Percentiles rank a stretch among this genome's conserved stretches.
phyloP scores from a whole-genome alignment of 306 rosid species.

The Lathyrus oleraceus region DNA sequence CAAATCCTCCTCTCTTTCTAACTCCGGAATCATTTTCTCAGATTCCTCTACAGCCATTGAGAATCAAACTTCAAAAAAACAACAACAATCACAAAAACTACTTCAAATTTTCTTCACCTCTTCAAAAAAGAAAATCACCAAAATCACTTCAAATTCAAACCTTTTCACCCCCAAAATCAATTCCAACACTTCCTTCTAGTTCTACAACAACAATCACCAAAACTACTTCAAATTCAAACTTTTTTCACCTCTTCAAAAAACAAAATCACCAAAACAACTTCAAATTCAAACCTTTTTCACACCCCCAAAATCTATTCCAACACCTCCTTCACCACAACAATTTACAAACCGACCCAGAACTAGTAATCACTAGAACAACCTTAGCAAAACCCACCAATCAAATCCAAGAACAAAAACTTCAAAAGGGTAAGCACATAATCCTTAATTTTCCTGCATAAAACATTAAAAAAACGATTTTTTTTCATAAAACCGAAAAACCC shows the following conservation, averaged over 20 bases:
- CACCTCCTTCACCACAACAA: conserved; percentile 24
- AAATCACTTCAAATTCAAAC: conserved; percentile 11
- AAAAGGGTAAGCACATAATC: conserved; percentile 27
- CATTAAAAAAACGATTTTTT: neutral
- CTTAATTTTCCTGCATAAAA: conserved; percentile 34
- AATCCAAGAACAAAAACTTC: conserved; percentile 27
- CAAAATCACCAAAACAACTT: conserved; percentile 1
- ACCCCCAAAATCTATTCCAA: conserved; percentile 17
- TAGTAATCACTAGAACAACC: conserved; percentile 26
- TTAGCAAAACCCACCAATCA: conserved; percentile 30
- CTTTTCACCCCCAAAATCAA: conserved; percentile 27
- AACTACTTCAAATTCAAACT: conserved; percentile 31
- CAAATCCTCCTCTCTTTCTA: conserved; percentile 66
- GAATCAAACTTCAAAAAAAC: conserved; percentile 33
- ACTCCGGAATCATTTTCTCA: conserved; percentile 49
- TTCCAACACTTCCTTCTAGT: conserved; percentile 12
- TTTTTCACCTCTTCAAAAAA: conserved; percentile 4
- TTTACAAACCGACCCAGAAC: conserved; percentile 20
- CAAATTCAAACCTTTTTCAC: conserved; percentile 28
- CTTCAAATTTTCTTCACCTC: conserved; percentile 25
- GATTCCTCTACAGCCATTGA: conserved; percentile 57
- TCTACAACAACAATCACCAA: conserved; percentile 17
- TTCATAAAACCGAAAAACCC: conserved; percentile 23
- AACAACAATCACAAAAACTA: conserved; percentile 7
- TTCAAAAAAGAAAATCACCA: neutral